Evolutionary conservation across 805 yeast genomes (phyloP), one percentile per base, ranked within the genome.

Genomic region (Starmera pachycereana): DNA sequence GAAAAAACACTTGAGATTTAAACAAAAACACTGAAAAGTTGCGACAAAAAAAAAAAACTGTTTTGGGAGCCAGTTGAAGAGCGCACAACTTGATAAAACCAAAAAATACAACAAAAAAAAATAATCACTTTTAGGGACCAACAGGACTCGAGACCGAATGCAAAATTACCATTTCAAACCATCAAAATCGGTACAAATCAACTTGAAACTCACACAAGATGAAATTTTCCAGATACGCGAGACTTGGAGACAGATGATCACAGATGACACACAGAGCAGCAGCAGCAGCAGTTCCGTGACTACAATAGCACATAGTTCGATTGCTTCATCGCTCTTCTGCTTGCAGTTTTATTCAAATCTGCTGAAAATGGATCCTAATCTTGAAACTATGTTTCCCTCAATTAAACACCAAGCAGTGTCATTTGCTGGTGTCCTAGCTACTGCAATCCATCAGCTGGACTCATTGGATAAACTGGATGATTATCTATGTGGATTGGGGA

Each of bases 401-500:
- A 75, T 84, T 46, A 72, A 72, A 45, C 88, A 82, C 54, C 95
- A 86, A 60, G 87, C 92, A 1, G 73, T 76, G 12, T 73, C 89
- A 8, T 80, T 85, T 63, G 87, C 90, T 0, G 88, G 89, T 6
- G 85, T 85, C 14, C 57, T 86, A 49, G 72, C 83, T 27, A 68
- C 76, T 34, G 82, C 89, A 3, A 74, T 85, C 43, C 60, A 71
- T 27, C 76, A 76, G 47, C 62, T 85, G 39, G 88, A 81, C 40
- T 69, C 78, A 46, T 63, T 84, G 39, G 53, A 68, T 3, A 57
- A 60, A 7, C 60, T 84, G 48, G 79, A 81, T 50, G 80, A 70
- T 22, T 78, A 78, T 41, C 60, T 86, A 37, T 63, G 63, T 35
- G 71, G 73, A 36, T 60, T 85, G 47, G 94, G 89, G 2, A 82